Conservation (phyloP, 2,329 filamentous ascomycete genomes). For the Domatiomyces catenatus region DNA sequence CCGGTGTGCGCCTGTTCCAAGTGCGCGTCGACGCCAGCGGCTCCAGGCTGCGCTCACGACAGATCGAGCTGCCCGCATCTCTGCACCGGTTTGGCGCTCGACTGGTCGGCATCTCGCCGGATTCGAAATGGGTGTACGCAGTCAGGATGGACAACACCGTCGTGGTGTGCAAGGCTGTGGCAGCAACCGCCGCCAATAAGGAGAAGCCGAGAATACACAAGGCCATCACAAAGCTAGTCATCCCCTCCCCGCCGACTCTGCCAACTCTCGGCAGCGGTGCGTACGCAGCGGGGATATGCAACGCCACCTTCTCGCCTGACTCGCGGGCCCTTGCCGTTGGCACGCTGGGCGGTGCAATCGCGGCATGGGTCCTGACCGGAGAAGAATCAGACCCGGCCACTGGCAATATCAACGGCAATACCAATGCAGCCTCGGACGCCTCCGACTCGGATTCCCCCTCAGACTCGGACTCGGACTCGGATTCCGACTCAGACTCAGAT, state of each 20-base stretch:
- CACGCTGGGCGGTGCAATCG: conserved; percentile 71
- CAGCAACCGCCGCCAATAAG: conserved; percentile 21
- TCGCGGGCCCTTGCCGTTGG: conserved; percentile 63
- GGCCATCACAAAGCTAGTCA: conserved; percentile 28
- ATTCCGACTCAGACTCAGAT: conserved; percentile 9
- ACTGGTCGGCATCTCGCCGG: conserved; percentile 39
- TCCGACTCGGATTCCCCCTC: conserved; percentile 7
- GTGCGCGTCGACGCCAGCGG: conserved; percentile 25
- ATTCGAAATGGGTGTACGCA: conserved; percentile 31
- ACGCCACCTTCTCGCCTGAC: conserved; percentile 63
- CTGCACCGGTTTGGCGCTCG: conserved; percentile 51
- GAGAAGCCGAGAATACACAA: conserved; percentile 30
- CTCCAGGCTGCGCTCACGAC: conserved; percentile 39
- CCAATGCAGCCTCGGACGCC: background rate
- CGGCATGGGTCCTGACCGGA: conserved; percentile 64
- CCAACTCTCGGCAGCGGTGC: conserved; percentile 33
- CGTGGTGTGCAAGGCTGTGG: conserved; percentile 35
- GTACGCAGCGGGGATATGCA: conserved; percentile 63
- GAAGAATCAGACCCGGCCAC: conserved; percentile 31
- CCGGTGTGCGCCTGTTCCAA: conserved; percentile 63
- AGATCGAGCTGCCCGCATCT: conserved; percentile 47
- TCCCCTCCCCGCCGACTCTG: conserved; percentile 26
- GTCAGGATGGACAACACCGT: conserved; percentile 47
- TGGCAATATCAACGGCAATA: background rate
- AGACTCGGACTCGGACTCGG: conserved; percentile 19